Percentiles rank a stretch among this genome's conserved stretches.
Evolutionary conservation across 495 filamentous ascomycete species (phyloP).

Genomic region (Podospora comata): DNA sequence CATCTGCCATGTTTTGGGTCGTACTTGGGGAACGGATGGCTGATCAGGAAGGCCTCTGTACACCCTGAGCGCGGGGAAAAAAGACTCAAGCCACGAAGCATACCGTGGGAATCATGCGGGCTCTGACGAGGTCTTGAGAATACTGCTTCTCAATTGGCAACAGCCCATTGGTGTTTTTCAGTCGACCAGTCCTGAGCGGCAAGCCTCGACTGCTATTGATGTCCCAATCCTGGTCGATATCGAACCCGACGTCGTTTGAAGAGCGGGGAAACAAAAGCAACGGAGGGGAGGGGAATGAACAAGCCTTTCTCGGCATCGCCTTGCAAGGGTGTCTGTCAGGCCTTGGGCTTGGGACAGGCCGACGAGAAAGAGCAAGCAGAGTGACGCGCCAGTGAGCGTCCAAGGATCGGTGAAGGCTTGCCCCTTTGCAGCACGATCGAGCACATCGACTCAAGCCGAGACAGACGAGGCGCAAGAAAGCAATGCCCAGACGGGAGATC

Average conservation of each 20-base stretch:
- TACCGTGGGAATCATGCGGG: constrained; percentile 9
- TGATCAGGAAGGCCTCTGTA: not conserved
- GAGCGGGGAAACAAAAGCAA: constrained; percentile 18
- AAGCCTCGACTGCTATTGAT: not conserved
- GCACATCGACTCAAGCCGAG: constrained; percentile 22
- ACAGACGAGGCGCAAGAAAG: constrained; percentile 19
- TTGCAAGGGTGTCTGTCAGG: not conserved
- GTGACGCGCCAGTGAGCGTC: not conserved
- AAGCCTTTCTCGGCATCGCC: constrained; percentile 17
- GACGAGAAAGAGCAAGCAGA: not conserved
- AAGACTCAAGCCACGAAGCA: not conserved
- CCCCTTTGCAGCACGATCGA: constrained; percentile 11
- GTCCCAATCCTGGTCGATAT: not conserved
- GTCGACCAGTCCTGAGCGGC: not conserved
- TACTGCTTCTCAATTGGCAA: not conserved
- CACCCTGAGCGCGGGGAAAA: not conserved
- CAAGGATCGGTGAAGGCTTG: not conserved
- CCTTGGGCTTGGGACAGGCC: not conserved
- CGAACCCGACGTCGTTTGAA: not conserved
- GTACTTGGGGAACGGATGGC: not conserved
- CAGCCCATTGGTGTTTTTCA: not conserved
- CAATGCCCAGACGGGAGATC: constrained; percentile 34
- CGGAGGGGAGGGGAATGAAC: not conserved
- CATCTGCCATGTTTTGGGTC: not conserved
- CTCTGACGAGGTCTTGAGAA: not conserved